These are phyloP conservation scores for Phytophthora hybrid DNA, from an alignment of 352 stramenopile species.

Conservation along the genomic window DNA sequence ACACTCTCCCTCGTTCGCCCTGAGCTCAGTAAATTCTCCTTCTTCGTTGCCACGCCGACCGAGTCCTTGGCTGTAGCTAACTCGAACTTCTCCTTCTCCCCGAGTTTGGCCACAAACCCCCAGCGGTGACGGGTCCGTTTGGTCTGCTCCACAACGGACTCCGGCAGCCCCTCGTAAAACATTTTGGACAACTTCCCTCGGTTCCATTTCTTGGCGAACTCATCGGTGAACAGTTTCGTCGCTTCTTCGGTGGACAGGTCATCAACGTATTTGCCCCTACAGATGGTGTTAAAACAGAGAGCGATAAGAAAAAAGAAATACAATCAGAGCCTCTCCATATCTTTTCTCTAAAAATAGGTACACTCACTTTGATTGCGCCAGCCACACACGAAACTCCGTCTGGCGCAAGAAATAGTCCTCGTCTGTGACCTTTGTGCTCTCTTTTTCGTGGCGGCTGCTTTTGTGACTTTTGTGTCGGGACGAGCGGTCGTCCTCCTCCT, in stretches of 20 bases:
- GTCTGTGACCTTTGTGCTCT: conserved; percentile 46
- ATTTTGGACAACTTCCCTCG: conserved; percentile 54
- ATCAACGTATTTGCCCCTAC: conserved; percentile 72
- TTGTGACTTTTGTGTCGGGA: conserved; percentile 35
- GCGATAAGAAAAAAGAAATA: neutral
- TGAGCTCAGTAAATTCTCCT: conserved; percentile 48
- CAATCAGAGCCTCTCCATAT: neutral
- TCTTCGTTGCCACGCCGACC: conserved; percentile 73
- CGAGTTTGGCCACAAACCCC: conserved; percentile 67
- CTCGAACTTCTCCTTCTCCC: conserved; percentile 67
- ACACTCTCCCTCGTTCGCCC: neutral
- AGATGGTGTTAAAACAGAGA: neutral
- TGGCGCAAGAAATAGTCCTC: conserved; percentile 78
- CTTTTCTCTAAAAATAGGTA: neutral
- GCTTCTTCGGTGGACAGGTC: conserved; percentile 72
- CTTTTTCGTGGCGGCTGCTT: neutral
- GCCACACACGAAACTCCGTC: conserved; percentile 81
- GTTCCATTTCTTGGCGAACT: conserved; percentile 80
- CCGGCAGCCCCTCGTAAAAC: conserved; percentile 74
- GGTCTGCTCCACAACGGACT: conserved; percentile 71
- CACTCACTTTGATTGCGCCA: conserved; percentile 60
- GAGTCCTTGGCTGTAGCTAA: conserved; percentile 75
- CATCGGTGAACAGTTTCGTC: conserved; percentile 54
- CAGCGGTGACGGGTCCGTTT: conserved; percentile 77
- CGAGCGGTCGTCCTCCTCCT: conserved; percentile 40